Conservation (phyloP, 495 filamentous ascomycete species). For the Lichenothelia convexa region DNA sequence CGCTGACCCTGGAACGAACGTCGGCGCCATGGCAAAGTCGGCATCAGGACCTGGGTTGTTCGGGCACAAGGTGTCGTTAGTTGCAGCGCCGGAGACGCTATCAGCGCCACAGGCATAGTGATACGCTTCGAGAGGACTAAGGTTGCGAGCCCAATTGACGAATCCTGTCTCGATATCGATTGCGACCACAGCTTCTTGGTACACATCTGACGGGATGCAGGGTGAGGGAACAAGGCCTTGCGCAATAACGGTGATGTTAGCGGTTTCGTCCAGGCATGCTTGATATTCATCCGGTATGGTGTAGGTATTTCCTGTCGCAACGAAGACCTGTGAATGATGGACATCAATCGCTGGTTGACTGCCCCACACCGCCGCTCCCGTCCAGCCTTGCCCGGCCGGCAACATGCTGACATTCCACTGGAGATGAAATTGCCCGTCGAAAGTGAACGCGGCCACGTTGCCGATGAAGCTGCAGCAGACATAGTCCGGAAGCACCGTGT, state of each 20-base stretch:
- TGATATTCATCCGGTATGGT: too few species aligned
- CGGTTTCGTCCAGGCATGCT: background rate
- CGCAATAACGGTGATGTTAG: background rate
- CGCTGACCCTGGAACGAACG: background rate
- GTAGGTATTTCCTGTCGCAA: too few species aligned
- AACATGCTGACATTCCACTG: conserved; percentile 5
- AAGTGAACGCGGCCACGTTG: conserved; percentile 17
- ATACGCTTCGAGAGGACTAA: background rate
- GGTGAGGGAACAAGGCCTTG: background rate
- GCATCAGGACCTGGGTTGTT: background rate
- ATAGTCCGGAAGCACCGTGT: conserved; percentile 11
- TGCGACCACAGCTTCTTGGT: background rate
- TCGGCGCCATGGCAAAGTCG: conserved; percentile 1
- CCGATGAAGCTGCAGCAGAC: conserved; percentile 22
- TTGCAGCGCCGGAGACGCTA: background rate
- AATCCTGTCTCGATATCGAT: background rate
- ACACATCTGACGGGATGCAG: background rate
- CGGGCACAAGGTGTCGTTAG: background rate
- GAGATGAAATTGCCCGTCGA: background rate
- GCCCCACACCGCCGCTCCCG: too few species aligned
- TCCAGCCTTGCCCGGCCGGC: too few species aligned
- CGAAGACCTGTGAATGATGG: too few species aligned
- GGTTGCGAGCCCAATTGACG: background rate
- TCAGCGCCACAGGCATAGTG: background rate
- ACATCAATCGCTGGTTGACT: conserved; percentile 10